phyloP scores from a whole-genome alignment of 306 rosid genomes.

The Medicago lupulina region DNA sequence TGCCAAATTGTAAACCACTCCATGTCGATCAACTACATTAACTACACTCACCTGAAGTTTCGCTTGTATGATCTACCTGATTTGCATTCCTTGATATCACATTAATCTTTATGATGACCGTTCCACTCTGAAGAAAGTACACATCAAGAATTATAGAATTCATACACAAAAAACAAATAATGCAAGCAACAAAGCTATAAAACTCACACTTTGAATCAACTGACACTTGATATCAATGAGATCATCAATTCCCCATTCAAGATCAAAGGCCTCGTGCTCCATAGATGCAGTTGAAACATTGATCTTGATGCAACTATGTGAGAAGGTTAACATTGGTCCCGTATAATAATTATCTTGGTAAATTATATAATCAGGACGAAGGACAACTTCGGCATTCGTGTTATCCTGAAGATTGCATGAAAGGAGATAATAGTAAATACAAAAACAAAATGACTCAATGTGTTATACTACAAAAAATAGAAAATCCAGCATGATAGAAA shows the following conservation, averaged over 20 bases:
- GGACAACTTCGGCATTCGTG: constrained; percentile 62
- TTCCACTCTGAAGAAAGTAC: constrained; percentile 61
- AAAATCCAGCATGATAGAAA: constrained; percentile 13
- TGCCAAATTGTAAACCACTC: constrained; percentile 26
- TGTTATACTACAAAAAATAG: constrained; percentile 5
- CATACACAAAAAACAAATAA: constrained; percentile 33
- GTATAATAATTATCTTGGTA: constrained; percentile 71
- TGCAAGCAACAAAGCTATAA: constrained; percentile 18
- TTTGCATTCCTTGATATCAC: constrained; percentile 58
- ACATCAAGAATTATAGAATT: constrained; percentile 43
- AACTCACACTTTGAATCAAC: constrained; percentile 72
- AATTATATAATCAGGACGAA: constrained; percentile 78
- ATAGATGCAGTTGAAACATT: constrained; percentile 53
- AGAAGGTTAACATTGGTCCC: constrained; percentile 67
- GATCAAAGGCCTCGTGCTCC: constrained; percentile 53
- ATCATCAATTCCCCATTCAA: constrained; percentile 77
- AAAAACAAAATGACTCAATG: constrained; percentile 30
- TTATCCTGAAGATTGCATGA: constrained; percentile 68
- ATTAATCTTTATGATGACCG: constrained; percentile 65
- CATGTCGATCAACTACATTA: constrained; percentile 18
- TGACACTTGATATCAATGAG: constrained; percentile 67
- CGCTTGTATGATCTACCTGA: constrained; percentile 45
- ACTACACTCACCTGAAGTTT: constrained; percentile 67
- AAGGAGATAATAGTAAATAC: constrained; percentile 38
- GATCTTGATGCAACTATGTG: constrained; percentile 65